Evolutionary conservation across 2,329 filamentous ascomycete genomes (phyloP).

Genomic region (Aspergillus amoenus): DNA sequence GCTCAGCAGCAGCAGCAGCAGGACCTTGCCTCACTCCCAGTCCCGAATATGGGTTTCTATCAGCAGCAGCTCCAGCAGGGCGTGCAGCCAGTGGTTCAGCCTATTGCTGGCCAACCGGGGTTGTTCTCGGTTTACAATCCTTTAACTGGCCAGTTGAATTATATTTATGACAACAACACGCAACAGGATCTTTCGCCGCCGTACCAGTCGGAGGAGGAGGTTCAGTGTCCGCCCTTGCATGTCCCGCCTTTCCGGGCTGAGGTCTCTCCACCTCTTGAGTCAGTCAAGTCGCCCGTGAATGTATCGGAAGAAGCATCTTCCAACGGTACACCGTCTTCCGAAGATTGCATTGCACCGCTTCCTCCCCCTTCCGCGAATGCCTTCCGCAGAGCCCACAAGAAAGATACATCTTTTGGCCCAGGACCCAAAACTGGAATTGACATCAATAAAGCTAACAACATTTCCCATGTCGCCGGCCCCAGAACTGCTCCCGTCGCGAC

Average conservation of each 20-base stretch:
- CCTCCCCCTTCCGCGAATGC: constrained; percentile 87
- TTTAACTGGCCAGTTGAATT: constrained; percentile 77
- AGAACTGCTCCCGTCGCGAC: constrained; percentile 80
- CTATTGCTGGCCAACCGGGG: constrained; percentile 68
- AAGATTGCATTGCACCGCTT: constrained; percentile 68
- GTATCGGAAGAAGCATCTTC: constrained; percentile 68
- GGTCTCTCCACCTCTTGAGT: constrained; percentile 73
- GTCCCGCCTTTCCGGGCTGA: constrained; percentile 70
- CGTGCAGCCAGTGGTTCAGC: constrained; percentile 63
- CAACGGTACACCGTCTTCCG: constrained; percentile 65
- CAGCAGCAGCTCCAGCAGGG: constrained; percentile 67
- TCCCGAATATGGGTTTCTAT: constrained; percentile 59
- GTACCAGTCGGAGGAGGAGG: constrained; percentile 34
- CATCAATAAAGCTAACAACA: constrained; percentile 52
- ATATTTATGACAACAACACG: constrained; percentile 70
- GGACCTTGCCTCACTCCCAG: constrained; percentile 52
- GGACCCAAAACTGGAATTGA: constrained; percentile 49
- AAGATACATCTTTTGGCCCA: constrained; percentile 71
- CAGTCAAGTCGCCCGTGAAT: constrained; percentile 53
- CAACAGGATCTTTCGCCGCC: constrained; percentile 44
- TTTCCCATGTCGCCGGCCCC: constrained; percentile 58
- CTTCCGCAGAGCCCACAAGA: constrained; percentile 92
- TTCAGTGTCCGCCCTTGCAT: constrained; percentile 53
- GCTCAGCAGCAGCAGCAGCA: constrained; percentile 45
- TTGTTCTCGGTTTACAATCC: constrained; percentile 84